Conservation (phyloP, 495 filamentous ascomycete genomes). For the Lineolata rhizophorae region DNA sequence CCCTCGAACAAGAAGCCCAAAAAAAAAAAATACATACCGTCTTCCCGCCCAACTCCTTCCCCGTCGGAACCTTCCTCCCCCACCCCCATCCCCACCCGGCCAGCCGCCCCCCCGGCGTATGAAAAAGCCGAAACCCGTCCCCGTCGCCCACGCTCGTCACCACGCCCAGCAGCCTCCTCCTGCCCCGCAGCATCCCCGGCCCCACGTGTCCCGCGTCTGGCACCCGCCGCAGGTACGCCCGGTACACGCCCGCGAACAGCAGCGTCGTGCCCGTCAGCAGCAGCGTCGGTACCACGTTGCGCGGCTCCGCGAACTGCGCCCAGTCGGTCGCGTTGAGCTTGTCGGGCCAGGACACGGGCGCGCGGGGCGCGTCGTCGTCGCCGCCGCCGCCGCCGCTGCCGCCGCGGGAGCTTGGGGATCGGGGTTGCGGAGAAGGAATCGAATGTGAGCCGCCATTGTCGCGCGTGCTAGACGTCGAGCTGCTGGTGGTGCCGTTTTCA, state of each 20-base stretch:
- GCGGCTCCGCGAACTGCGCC: constrained; percentile 37
- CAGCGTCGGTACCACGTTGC: constrained; percentile 41
- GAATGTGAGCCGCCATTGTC: too few species aligned
- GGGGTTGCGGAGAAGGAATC: too few species aligned
- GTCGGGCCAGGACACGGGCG: constrained; percentile 25
- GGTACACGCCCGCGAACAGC: constrained; percentile 36
- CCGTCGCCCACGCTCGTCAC: constrained; percentile 94
- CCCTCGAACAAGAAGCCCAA: neutral
- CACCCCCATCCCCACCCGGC: constrained; percentile 83
- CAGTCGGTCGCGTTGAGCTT: constrained; percentile 35
- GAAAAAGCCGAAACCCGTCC: constrained; percentile 81
- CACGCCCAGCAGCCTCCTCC: constrained; percentile 51
- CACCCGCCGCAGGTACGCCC: constrained; percentile 60
- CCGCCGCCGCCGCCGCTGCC: too few species aligned
- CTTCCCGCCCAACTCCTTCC: constrained; percentile 43
- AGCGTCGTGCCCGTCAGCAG: constrained; percentile 49
- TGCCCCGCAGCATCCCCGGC: constrained; percentile 42
- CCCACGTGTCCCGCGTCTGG: constrained; percentile 50
- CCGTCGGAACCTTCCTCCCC: constrained; percentile 46
- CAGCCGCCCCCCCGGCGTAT: constrained; percentile 73
- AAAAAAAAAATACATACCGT: constrained; percentile 36
- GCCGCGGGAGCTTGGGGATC: too few species aligned
- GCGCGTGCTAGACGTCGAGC: too few species aligned
- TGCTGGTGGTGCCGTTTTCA: too few species aligned
- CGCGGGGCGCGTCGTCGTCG: too few species aligned